These are phyloP conservation scores for Begonia loranthoides DNA, from an alignment of 306 rosid genomes.

Conservation along the genomic window DNA sequence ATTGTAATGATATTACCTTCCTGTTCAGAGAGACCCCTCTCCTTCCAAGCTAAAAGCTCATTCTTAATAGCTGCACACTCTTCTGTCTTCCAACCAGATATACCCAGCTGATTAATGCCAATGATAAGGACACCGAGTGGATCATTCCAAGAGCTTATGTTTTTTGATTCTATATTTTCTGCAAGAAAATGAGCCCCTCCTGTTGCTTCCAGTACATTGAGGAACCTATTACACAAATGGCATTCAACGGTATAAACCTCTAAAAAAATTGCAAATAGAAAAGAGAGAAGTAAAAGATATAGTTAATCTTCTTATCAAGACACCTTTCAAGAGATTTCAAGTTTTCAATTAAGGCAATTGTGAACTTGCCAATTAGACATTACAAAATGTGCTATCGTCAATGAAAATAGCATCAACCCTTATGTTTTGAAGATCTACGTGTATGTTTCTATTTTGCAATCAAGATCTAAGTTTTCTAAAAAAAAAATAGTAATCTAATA, in stretches of 20 bases:
- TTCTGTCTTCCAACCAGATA: constrained; percentile 80
- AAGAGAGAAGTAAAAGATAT: neutral
- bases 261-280: neutral
- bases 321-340: too few species aligned
- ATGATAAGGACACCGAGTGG: constrained; percentile 67
- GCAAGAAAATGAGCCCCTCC: constrained; percentile 78
- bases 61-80: constrained; percentile 82
- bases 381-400: too few species aligned
- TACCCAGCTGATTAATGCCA: constrained; percentile 65
- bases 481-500: too few species aligned
- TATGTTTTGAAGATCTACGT: too few species aligned
- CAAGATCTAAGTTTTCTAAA: too few species aligned
- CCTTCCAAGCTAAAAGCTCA: constrained; percentile 81
- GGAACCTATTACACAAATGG: constrained; percentile 37
- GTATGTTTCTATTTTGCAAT: too few species aligned
- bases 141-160: constrained; percentile 65
- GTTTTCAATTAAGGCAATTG: too few species aligned
- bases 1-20: too few species aligned
- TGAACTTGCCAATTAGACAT: too few species aligned
- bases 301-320: too few species aligned
- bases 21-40: constrained; percentile 60
- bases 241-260: constrained; percentile 7
- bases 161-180: constrained; percentile 44
- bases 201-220: constrained; percentile 61
- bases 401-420: too few species aligned